These are phyloP conservation scores for Juncus effusus DNA, from an alignment of 176 grass and related monocot genomes.

Conservation along the genomic window DNA sequence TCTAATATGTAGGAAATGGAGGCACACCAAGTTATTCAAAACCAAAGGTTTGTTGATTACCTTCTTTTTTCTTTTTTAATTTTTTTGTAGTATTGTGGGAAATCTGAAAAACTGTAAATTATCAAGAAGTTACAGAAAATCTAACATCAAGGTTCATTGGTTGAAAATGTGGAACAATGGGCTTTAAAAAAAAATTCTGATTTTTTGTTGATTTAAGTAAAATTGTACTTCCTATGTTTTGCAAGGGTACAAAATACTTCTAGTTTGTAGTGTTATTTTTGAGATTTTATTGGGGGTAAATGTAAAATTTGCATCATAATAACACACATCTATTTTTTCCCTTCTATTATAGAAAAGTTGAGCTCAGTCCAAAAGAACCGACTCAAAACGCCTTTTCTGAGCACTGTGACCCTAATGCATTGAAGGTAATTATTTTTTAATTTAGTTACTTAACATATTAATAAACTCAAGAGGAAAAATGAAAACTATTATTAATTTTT, in stretches of 20 bases:
- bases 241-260: too few relatives aligned
- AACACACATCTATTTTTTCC: constrained; percentile 16
- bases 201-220: constrained; percentile 17
- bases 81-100: background rate
- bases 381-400: constrained; percentile 60
- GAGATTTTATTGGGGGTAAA: too few relatives aligned
- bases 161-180: background rate
- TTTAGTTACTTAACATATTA: background rate
- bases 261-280: too few relatives aligned
- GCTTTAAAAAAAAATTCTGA: too few relatives aligned
- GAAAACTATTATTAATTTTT: too few relatives aligned
- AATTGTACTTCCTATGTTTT: background rate
- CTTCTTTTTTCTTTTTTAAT: background rate
- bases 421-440: constrained; percentile 43
- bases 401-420: constrained; percentile 57
- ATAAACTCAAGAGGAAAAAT: too few relatives aligned
- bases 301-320: constrained; percentile 6
- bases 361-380: constrained; percentile 31
- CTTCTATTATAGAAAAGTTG: constrained; percentile 49
- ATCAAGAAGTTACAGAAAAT: too few relatives aligned
- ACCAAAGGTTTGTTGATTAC: constrained; percentile 57
- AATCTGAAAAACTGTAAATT: too few relatives aligned
- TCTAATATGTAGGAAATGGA: constrained; percentile 71
- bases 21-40: constrained; percentile 81
- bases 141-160: too few relatives aligned